Percentiles rank a stretch among this genome's conserved stretches.
Conservation (phyloP, 2,329 filamentous ascomycete species). For the Neodidymelliopsis sp. region DNA sequence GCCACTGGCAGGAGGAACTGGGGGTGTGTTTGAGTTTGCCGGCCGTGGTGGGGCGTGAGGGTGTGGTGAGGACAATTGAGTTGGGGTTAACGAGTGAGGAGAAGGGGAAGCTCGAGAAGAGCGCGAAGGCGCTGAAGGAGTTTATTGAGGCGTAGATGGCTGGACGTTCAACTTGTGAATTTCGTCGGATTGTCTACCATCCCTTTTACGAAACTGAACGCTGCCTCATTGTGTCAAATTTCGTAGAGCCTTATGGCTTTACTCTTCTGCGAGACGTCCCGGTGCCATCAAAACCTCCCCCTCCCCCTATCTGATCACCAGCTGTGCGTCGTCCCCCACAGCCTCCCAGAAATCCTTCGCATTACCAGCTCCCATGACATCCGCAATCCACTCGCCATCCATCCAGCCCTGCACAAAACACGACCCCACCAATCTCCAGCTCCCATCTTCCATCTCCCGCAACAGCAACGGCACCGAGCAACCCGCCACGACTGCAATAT, state of each 20-base stretch:
- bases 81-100: conserved; percentile 19
- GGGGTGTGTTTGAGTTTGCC: conserved; percentile 28
- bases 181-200: too few relatives aligned
- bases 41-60: conserved; percentile 25
- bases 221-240: too few relatives aligned
- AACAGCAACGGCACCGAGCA: neutral
- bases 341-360: neutral
- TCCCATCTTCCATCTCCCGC: neutral
- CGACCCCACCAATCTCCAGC: neutral
- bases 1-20: conserved; percentile 21
- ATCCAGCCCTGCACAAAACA: conserved; percentile 11
- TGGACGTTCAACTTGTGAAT: too few relatives aligned
- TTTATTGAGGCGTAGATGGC: conserved; percentile 20
- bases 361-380: neutral
- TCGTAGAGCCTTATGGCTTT: too few relatives aligned
- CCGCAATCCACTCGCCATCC: conserved; percentile 9
- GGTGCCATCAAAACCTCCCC: too few relatives aligned
- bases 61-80: conserved; percentile 18
- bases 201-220: too few relatives aligned
- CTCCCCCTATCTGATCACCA: too few relatives aligned
- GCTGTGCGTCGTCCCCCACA: neutral
- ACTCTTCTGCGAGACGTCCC: too few relatives aligned
- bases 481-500: neutral
- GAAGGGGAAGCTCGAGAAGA: conserved; percentile 17
- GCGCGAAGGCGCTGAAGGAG: conserved; percentile 24